Evolutionary conservation across 129 eudicot genomes (phyloP), one percentile per base, ranked within the genome.

Genomic region (Flaveria linearis): DNA sequence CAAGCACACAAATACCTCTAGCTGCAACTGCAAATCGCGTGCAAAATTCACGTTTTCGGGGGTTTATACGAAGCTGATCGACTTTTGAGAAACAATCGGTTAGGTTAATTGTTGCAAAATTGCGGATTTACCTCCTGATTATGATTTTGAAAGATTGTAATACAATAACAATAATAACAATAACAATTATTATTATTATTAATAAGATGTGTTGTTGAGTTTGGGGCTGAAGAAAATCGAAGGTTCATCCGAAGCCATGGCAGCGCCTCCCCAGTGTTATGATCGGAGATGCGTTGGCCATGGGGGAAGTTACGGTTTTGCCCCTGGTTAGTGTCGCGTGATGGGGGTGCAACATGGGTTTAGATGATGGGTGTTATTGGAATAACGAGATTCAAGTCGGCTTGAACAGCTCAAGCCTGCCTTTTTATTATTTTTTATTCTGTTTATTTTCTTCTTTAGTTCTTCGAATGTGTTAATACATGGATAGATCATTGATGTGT

Each of bases 241-340:
- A 79, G 81, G 83, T 79, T 79, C 84, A 80, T 81, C 81, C 83
- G 85, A 70, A 77, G 79, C 80, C 89, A 81, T 71, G 73, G 87
- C 81, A 76, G 67, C 69, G 84, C 66, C 82, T 79, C 72, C 73
- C 83, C 78, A 75, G 88, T 77, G 81, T 85, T 74, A 72, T 79
- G 83, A 79, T 79, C 83, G 78, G 83, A 81, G 80, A 81, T 81
- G 88, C 78, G 85, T 81, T 85, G 81, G 83, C 85, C 73, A 58
- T 36, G 64, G 1, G 5, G 26, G 9, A 69, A 81, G 25, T 81
- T 42, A 78, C 79, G 2, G 1, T 46, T 81, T 62, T 81, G 55
- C 81, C 83, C 84, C 53, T 74, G 60, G 70, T 4, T 72, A 73
- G 45, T 78, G 72, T 63, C 63, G 71, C 64, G 16, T 65, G 71